These are phyloP conservation scores for Mycena crocata DNA, from an alignment of 768 basidiomycete genomes.

Conservation along the genomic window DNA sequence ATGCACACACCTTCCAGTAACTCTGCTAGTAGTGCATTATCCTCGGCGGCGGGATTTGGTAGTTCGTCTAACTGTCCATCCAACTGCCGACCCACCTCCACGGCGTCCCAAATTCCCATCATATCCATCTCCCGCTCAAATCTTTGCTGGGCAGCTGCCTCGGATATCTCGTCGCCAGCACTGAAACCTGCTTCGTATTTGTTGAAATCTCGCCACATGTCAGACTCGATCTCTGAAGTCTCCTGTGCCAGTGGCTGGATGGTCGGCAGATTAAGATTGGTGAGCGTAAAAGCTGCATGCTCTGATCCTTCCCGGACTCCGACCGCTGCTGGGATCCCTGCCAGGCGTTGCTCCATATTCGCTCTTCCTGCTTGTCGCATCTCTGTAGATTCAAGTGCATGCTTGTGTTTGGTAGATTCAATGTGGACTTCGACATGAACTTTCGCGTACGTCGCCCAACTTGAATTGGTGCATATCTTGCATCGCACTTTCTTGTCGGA, in stretches of 20 bases:
- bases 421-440: neutral
- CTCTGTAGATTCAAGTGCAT: neutral
- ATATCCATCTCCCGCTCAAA: slow-evolving; percentile 3
- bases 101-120: slow-evolving; percentile 16
- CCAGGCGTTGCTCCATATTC: slow-evolving; percentile 7
- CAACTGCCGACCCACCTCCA: neutral
- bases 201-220: slow-evolving; percentile 8
- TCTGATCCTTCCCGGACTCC: too few relatives aligned
- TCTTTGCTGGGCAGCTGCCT: neutral
- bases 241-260: neutral
- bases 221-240: neutral
- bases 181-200: slow-evolving; percentile 15
- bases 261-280: neutral
- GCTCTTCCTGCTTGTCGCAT: neutral
- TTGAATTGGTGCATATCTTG: slow-evolving; percentile 15
- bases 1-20: slow-evolving; percentile 7
- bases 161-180: slow-evolving; percentile 6
- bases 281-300: slow-evolving; percentile 3
- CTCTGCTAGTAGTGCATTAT: neutral
- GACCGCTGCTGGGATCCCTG: neutral
- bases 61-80: slow-evolving; percentile 2
- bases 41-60: neutral
- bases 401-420: slow-evolving; percentile 1
- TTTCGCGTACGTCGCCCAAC: slow-evolving; percentile 5
- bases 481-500: slow-evolving; percentile 8